These are phyloP conservation scores for Orobanche coerulescens DNA, from an alignment of 257 asterid genomes.

Conservation along the genomic window DNA sequence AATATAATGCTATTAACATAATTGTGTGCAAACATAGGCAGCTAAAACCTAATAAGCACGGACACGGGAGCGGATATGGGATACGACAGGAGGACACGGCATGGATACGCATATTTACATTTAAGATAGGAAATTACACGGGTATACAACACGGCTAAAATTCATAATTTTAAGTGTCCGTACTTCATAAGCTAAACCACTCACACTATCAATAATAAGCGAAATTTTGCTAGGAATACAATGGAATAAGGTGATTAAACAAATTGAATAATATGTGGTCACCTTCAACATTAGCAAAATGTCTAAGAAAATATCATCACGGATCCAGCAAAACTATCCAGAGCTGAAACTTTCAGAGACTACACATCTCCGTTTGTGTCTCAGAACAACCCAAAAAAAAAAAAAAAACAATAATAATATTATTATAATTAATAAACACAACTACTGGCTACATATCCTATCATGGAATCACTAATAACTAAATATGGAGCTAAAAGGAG, in stretches of 20 bases:
- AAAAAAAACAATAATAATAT: not conserved
- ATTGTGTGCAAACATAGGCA: not conserved
- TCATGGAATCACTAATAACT: not conserved
- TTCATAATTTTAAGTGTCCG: no score
- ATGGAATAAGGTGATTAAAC: not conserved
- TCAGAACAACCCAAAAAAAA: not conserved
- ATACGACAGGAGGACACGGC: no score
- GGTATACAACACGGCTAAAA: no score
- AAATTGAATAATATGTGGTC: not conserved
- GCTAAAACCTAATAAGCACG: no score
- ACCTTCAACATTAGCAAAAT: not conserved
- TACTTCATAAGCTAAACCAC: no score
- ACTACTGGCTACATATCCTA: not conserved
- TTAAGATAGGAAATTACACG: no score
- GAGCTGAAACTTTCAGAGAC: not conserved
- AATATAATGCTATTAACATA: not conserved
- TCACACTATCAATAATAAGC: not conserved
- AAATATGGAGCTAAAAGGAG: not conserved
- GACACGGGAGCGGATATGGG: no score
- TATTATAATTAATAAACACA: not conserved
- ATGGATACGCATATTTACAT: no score
- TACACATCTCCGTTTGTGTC: not conserved
- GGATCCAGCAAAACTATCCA: not conserved
- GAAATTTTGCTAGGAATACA: not conserved
- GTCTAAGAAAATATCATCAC: not conserved